Conservation (phyloP, 2,329 filamentous ascomycete species). For the Aspergillus vadensis region DNA sequence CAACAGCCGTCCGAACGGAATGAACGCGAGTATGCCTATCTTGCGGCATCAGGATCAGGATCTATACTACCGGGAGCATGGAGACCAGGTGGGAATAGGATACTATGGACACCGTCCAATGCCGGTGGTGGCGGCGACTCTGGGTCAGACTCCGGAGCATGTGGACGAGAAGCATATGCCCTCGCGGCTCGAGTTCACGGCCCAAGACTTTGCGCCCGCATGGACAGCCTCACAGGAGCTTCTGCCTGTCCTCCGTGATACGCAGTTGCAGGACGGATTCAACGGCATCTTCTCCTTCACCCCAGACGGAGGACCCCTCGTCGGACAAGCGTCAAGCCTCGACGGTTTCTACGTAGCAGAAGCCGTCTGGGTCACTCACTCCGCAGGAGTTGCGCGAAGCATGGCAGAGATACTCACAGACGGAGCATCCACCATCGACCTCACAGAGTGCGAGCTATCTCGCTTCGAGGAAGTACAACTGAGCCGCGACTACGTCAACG, state of each 20-base stretch:
- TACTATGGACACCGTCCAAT: conserved; percentile 66
- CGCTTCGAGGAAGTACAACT: conserved; percentile 65
- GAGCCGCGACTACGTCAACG: conserved; percentile 56
- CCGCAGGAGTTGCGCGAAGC: conserved; percentile 63
- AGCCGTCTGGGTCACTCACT: conserved; percentile 68
- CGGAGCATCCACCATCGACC: conserved; percentile 58
- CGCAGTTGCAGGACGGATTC: conserved; percentile 61
- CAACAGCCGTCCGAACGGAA: conserved; percentile 49
- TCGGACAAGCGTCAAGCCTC: conserved; percentile 60
- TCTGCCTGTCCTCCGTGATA: conserved; percentile 55
- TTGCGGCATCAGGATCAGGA: conserved; percentile 65
- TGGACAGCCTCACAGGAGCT: conserved; percentile 60
- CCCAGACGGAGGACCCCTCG: conserved; percentile 62
- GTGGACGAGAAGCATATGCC: conserved; percentile 65
- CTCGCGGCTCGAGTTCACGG: conserved; percentile 62
- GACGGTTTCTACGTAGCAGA: conserved; percentile 67
- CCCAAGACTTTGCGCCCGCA: conserved; percentile 61
- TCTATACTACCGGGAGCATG: conserved; percentile 66
- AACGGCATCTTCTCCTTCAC: conserved; percentile 69
- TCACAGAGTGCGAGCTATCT: conserved; percentile 61
- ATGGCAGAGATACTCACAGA: conserved; percentile 61
- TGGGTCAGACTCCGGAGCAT: conserved; percentile 56
- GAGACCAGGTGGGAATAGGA: conserved; percentile 63
- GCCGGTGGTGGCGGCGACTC: conserved; percentile 57
- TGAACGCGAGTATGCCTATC: conserved; percentile 57